These are phyloP conservation scores for Phaeosphaeriaceae sp. DNA, from an alignment of 2,329 filamentous ascomycete genomes.

Conservation along the genomic window DNA sequence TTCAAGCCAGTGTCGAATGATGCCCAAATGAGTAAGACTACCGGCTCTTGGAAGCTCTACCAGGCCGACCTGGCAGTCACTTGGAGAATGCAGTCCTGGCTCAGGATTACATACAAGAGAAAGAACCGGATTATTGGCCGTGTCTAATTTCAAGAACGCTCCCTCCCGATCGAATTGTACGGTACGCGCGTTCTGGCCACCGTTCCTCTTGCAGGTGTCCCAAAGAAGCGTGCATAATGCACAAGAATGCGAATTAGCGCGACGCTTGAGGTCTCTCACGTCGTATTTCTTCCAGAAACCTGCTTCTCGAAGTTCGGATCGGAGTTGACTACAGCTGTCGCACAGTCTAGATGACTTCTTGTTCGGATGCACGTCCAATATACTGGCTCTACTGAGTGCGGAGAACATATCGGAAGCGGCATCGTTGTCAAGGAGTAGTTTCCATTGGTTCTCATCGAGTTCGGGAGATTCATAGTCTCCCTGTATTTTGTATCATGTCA, in stretches of 20 bases:
- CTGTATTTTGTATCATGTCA: too few species aligned
- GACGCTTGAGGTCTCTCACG: background rate
- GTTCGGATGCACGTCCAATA: too few species aligned
- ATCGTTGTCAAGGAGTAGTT: conserved; percentile 3
- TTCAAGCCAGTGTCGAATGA: conserved; percentile 14
- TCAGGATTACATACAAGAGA: background rate
- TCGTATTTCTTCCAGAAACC: background rate
- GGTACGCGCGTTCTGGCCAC: too few species aligned
- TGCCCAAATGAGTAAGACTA: conserved; percentile 5
- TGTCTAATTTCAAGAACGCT: too few species aligned
- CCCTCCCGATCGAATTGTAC: too few species aligned
- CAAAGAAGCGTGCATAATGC: background rate
- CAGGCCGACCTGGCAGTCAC: conserved; percentile 14
- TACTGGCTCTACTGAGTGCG: background rate
- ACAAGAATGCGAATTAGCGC: background rate
- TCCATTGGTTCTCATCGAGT: conserved; percentile 2
- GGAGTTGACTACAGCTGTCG: background rate
- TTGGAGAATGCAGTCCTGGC: background rate
- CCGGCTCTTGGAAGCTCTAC: conserved; percentile 12
- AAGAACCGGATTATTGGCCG: background rate
- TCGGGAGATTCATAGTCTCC: conserved; percentile 3
- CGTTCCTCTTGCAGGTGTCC: background rate
- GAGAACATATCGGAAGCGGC: background rate
- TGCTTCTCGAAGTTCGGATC: too few species aligned
- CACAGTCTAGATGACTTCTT: background rate